These are phyloP conservation scores for Castanea sativa DNA, from an alignment of 306 rosid species.

Conservation along the genomic window DNA sequence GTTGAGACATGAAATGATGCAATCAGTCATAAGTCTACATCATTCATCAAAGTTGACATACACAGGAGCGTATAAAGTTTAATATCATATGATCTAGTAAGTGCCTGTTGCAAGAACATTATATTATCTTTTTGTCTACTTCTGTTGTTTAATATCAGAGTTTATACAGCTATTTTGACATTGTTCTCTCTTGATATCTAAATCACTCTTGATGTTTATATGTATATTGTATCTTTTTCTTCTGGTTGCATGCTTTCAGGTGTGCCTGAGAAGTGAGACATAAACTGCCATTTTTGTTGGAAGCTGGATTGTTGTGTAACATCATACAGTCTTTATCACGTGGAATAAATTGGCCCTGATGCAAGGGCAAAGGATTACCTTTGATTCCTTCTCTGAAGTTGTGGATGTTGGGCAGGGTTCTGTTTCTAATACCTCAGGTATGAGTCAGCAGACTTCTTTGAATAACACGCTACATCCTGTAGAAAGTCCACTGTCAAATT, in stretches of 20 bases:
- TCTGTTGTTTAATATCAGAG: neutral
- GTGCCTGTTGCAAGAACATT: neutral
- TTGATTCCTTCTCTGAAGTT: conserved; percentile 47
- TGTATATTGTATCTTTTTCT: neutral
- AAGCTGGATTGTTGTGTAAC: conserved; percentile 8
- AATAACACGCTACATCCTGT: conserved; percentile 48
- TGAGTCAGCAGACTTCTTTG: conserved; percentile 53
- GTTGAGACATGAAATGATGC: neutral
- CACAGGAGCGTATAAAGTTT: neutral
- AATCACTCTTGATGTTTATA: conserved; percentile 12
- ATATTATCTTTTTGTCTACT: neutral
- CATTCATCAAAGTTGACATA: neutral
- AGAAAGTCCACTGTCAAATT: conserved; percentile 54
- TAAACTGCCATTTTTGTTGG: conserved; percentile 16
- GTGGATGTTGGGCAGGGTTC: conserved; percentile 56
- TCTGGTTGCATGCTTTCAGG: conserved; percentile 8
- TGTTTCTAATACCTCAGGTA: conserved; percentile 50
- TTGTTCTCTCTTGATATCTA: conserved; percentile 14
- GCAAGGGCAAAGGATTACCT: conserved; percentile 72
- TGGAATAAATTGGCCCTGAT: conserved; percentile 44
- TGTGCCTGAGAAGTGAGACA: conserved; percentile 20
- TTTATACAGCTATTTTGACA: neutral
- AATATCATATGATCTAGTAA: neutral
- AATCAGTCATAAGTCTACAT: neutral
- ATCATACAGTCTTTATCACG: conserved; percentile 14